Percentiles rank a stretch among this genome's conserved stretches.
Evolutionary conservation across 2,329 filamentous ascomycete genomes (phyloP).

Genomic region (Magnaporthales sp.): DNA sequence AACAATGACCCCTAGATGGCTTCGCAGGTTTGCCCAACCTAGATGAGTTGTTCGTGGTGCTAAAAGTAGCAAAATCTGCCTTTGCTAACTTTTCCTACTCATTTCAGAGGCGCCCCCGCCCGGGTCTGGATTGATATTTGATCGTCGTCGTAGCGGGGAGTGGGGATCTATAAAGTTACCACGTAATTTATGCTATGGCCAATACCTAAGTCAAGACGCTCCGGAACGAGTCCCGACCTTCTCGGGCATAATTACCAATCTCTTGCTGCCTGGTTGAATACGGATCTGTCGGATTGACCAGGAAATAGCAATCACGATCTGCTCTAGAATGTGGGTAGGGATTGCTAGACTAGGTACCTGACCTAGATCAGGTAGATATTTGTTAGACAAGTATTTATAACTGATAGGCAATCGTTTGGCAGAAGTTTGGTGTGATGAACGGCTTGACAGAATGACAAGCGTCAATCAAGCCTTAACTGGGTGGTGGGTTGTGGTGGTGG

Average conservation of each 20-base stretch:
- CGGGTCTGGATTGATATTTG: background rate
- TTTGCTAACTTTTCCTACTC: background rate
- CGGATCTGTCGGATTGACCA: background rate
- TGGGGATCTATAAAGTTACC: background rate
- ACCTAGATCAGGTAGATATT: background rate
- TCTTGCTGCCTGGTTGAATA: background rate
- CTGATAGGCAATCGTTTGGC: background rate
- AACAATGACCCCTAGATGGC: background rate
- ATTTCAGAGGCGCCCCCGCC: background rate
- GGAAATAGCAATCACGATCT: background rate
- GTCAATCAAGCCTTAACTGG: background rate
- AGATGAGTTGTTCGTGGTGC: background rate
- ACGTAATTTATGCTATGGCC: background rate
- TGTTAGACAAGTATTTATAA: background rate
- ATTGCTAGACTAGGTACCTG: background rate
- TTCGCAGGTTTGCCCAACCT: background rate
- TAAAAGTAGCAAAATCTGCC: background rate
- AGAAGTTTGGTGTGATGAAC: background rate
- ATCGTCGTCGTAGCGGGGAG: background rate
- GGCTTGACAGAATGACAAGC: background rate
- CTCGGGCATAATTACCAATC: background rate
- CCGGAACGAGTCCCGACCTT: background rate
- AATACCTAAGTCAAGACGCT: background rate
- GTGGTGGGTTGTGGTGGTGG: background rate
- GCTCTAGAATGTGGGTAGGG: background rate